Conservation (phyloP, 345 rosid species). For the Passiflora organensis region DNA sequence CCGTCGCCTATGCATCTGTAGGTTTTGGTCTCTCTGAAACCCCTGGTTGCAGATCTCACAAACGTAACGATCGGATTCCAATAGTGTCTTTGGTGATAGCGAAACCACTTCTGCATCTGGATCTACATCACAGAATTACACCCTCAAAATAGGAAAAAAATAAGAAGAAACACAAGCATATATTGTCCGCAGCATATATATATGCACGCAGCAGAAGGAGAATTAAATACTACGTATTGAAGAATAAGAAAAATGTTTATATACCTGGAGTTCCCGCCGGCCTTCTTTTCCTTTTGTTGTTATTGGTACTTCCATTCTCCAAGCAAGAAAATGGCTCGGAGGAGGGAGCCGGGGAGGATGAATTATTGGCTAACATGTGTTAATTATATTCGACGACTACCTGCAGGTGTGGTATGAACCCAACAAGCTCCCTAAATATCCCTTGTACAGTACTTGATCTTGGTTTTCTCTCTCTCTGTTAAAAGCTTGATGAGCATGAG, state of each 20-base stretch:
- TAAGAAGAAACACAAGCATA: neutral
- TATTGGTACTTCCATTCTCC: slow-evolving; percentile 34
- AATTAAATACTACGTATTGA: neutral
- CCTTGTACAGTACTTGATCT: neutral
- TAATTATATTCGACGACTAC: neutral
- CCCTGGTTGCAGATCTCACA: slow-evolving; percentile 1
- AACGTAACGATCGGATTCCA: neutral
- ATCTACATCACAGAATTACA: neutral
- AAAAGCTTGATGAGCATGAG: neutral
- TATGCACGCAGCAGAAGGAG: neutral
- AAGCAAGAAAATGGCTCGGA: slow-evolving; percentile 41
- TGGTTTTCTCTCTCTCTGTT: too few species aligned
- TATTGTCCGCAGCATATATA: neutral
- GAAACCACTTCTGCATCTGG: neutral
- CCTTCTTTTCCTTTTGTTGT: slow-evolving; percentile 59
- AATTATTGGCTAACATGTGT: slow-evolving; percentile 37
- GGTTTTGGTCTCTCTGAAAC: neutral
- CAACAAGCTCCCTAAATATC: neutral
- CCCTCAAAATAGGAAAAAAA: slow-evolving; percentile 9
- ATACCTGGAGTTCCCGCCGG: slow-evolving; percentile 93
- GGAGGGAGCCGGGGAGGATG: slow-evolving; percentile 27
- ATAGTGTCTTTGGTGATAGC: too few species aligned
- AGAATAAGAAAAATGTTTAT: neutral
- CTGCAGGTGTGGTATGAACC: neutral
- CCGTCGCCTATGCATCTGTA: neutral